Conservation (phyloP, 2,329 filamentous ascomycete species). For the Ascochyta clinopodiicola region DNA sequence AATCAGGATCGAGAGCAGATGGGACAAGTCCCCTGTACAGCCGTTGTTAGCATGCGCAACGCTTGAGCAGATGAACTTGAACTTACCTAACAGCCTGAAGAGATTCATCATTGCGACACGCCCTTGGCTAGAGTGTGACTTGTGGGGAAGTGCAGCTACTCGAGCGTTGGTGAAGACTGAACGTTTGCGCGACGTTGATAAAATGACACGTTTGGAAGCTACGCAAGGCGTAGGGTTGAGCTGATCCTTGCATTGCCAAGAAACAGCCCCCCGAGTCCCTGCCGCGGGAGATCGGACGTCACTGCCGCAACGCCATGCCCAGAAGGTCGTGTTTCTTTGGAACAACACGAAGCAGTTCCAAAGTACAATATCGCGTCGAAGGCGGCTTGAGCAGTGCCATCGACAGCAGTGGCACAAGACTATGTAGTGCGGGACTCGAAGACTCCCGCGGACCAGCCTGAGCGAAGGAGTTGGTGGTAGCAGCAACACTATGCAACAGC, state of each 20-base stretch:
- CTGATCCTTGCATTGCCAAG: conserved; percentile 43
- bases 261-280: conserved; percentile 21
- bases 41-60: conserved; percentile 35
- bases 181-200: conserved; percentile 25
- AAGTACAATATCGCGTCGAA: not conserved
- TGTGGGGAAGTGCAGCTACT: conserved; percentile 24
- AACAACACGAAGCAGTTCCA: not conserved
- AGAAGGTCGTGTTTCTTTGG: not conserved
- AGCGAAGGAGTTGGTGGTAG: not conserved
- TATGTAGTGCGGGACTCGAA: not conserved
- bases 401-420: not conserved
- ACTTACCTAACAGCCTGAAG: conserved; percentile 70
- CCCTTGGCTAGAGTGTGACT: conserved; percentile 27
- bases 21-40: conserved; percentile 84
- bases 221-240: conserved; percentile 32
- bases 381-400: not conserved
- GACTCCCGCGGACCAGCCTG: not conserved
- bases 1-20: conserved; percentile 92
- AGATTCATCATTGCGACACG: conserved; percentile 66
- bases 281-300: conserved; percentile 26
- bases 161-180: conserved; percentile 19
- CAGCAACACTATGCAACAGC: not conserved
- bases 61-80: not conserved
- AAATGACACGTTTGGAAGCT: conserved; percentile 48
- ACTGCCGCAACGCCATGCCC: conserved; percentile 14